Evolutionary conservation across 805 yeast genomes (phyloP), one percentile per base, ranked within the genome.

Genomic region (Lipomyces japonicus): DNA sequence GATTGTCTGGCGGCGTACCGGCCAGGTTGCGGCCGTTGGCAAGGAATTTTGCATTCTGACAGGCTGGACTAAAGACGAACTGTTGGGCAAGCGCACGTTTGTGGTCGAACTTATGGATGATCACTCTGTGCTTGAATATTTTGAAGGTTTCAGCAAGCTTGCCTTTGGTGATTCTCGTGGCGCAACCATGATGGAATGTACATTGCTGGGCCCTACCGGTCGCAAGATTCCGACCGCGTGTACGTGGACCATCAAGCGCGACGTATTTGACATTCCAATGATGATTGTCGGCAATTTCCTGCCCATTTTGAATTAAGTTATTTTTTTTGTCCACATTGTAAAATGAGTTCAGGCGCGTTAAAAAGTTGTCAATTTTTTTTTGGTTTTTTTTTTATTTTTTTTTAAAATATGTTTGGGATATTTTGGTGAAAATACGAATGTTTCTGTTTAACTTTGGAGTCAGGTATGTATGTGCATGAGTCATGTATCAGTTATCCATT

Each of bases 231-330:
- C 83, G 44, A 86, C 97, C 0, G 80, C 87, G 25, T 83, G 95
- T 61, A 82, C 86, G 61, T 87, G 96, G 95, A 93, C 97, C 0
- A 71, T 93, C 57, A 89, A 90, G 64, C 74, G 97, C 65, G 97
- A 91, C 65, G 95, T 91, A 16, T 91, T 93, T 69, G 97, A 96
- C 6, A 83, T 91, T 46, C 98, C 98, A 14, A 84, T 93, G 88
- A 90, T 91, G 95, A 84, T 93, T 21, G 78, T 91, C 30, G 97
- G 96, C 16, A 93, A 88, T 64, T 91, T 91, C 65, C 72, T 91
- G 60, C 97, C 97, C 0, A 82, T 87, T 21, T 50, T 68, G 49
- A 62, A 61, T 10, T 64, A 50, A 51, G 14, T 10, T n/a, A 10
- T 9, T 10, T 16, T 18, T 7, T 24, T 28, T 14, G 10, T 10